Conservation (phyloP, 2,329 filamentous ascomycete species). For the Aspergillus vadensis region DNA sequence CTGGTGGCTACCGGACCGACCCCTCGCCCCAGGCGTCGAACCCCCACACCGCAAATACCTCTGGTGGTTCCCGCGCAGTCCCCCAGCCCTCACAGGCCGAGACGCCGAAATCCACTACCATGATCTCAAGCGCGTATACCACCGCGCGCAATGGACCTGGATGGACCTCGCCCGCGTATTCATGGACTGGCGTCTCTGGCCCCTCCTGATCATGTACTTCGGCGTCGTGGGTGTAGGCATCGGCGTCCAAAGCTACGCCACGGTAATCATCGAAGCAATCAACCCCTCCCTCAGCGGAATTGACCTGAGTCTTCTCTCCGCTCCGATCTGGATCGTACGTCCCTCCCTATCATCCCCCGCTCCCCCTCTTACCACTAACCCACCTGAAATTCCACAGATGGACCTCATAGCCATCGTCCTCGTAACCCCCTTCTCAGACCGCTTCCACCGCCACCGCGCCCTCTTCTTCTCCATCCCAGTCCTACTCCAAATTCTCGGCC, state of each 20-base stretch:
- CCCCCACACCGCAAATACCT: slow-evolving; percentile 35
- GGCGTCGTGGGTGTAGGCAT: slow-evolving; percentile 91
- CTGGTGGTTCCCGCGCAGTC: slow-evolving; percentile 67
- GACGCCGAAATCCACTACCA: slow-evolving; percentile 82
- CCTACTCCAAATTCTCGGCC: slow-evolving; percentile 76
- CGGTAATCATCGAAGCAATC: slow-evolving; percentile 80
- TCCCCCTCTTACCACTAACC: background rate
- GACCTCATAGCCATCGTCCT: slow-evolving; percentile 85
- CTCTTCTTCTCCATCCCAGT: slow-evolving; percentile 78
- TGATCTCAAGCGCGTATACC: slow-evolving; percentile 79
- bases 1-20: slow-evolving; percentile 90
- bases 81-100: slow-evolving; percentile 72
- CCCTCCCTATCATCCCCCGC: background rate
- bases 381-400: slow-evolving; percentile 58
- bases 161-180: slow-evolving; percentile 71
- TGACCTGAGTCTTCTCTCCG: slow-evolving; percentile 78
- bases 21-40: slow-evolving; percentile 62
- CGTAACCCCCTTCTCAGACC: slow-evolving; percentile 81
- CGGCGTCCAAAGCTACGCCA: slow-evolving; percentile 84
- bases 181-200: slow-evolving; percentile 86
- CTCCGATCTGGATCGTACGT: slow-evolving; percentile 87
- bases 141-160: slow-evolving; percentile 70
- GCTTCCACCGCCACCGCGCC: slow-evolving; percentile 77
- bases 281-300: slow-evolving; percentile 72
- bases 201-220: slow-evolving; percentile 87